Conservation (phyloP, 2,329 filamentous ascomycete genomes). For the Penicillium italicum region DNA sequence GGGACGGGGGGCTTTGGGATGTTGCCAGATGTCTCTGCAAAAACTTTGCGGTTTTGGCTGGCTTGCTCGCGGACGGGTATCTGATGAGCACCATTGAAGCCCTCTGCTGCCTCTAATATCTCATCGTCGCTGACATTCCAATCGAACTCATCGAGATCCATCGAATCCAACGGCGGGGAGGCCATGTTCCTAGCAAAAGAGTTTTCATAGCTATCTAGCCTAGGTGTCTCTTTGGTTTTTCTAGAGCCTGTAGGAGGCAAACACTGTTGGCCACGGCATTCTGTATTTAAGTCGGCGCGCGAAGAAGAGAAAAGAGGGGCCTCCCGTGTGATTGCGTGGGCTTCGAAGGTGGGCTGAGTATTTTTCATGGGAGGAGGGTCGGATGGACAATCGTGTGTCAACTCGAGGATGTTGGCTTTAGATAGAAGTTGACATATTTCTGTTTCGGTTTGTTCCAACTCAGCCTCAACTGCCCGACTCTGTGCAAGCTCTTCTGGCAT, state of each 20-base stretch:
- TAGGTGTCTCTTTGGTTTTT: slow-evolving; percentile 1
- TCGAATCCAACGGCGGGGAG: slow-evolving; percentile 27
- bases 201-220: slow-evolving; percentile 21
- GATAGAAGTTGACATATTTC: slow-evolving; percentile 35
- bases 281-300: background rate
- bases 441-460: slow-evolving; percentile 34
- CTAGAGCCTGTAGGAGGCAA: slow-evolving; percentile 3
- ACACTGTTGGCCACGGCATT: slow-evolving; percentile 2
- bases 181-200: slow-evolving; percentile 43
- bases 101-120: slow-evolving; percentile 44
- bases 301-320: background rate
- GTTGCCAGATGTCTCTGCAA: slow-evolving; percentile 44
- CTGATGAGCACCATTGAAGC: slow-evolving; percentile 32
- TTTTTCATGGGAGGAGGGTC: background rate
- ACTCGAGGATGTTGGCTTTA: slow-evolving; percentile 28
- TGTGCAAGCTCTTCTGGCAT: slow-evolving; percentile 34
- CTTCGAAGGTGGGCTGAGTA: background rate
- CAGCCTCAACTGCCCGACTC: slow-evolving; percentile 31
- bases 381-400: slow-evolving; percentile 1
- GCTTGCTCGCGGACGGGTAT: slow-evolving; percentile 11
- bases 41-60: slow-evolving; percentile 32
- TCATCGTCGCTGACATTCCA: slow-evolving; percentile 45
- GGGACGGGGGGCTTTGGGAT: slow-evolving; percentile 26
- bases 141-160: slow-evolving; percentile 41
- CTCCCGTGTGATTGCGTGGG: background rate